These are phyloP conservation scores for Ganoderma leucocontextum DNA, from an alignment of 1,284 basidiomycete genomes.

Conservation along the genomic window DNA sequence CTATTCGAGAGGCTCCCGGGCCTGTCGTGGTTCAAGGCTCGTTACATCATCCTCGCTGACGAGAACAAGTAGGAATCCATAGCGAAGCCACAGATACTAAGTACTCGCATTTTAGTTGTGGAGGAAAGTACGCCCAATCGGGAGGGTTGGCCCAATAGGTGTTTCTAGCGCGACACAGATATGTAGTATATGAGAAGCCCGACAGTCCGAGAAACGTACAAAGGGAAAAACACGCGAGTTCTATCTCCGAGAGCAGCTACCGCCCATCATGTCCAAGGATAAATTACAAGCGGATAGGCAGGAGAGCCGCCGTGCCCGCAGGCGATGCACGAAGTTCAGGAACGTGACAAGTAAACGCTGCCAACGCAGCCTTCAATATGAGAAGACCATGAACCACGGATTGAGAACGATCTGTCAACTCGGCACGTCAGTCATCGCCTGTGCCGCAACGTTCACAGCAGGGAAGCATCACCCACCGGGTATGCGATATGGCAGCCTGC, in stretches of 20 bases:
- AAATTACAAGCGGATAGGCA: not conserved
- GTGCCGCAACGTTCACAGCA: constrained; percentile 16
- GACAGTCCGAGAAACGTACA: not conserved
- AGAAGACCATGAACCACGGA: constrained; percentile 79
- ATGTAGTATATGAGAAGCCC: constrained; percentile 1
- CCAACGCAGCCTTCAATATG: constrained; percentile 50
- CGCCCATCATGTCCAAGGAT: not conserved
- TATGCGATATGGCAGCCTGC: constrained; percentile 72
- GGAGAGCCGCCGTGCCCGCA: not conserved
- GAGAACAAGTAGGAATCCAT: too few species aligned
- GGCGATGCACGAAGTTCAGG: not conserved
- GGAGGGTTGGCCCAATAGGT: not conserved
- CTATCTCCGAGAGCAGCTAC: not conserved
- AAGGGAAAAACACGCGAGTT: not conserved
- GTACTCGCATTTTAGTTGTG: too few species aligned
- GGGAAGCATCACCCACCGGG: constrained; percentile 55
- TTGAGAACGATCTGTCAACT: constrained; percentile 72
- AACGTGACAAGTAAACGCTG: not conserved
- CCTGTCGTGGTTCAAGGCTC: not conserved
- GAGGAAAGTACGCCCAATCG: not conserved
- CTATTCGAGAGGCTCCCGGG: not conserved
- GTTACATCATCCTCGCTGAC: not conserved
- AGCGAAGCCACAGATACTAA: too few species aligned
- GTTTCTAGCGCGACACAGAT: not conserved
- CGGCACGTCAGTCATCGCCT: constrained; percentile 8